phyloP scores from a whole-genome alignment of 345 rosid genomes.

The Lepidium aucheri region DNA sequence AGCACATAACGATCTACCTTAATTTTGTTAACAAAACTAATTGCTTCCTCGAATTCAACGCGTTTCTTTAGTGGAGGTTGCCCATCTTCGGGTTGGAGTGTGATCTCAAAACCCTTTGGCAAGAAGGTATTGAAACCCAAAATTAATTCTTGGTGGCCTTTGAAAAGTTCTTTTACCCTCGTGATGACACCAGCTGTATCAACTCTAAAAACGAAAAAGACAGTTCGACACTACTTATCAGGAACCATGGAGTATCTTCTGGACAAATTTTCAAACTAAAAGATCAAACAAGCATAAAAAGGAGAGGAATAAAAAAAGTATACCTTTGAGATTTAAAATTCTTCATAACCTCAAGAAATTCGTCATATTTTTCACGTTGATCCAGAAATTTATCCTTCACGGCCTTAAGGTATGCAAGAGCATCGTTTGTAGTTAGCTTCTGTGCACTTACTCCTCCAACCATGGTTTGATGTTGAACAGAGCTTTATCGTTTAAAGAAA shows the following conservation, averaged over 20 bases:
- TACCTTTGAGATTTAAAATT: slow-evolving; percentile 88
- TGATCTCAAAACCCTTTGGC: slow-evolving; percentile 87
- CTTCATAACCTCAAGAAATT: slow-evolving; percentile 87
- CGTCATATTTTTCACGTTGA: slow-evolving; percentile 70
- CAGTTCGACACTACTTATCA: neutral
- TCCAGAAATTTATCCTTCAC: slow-evolving; percentile 74
- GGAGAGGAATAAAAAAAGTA: neutral
- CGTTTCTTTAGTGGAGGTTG: slow-evolving; percentile 65
- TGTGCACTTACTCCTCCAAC: slow-evolving; percentile 36
- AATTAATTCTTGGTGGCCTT: slow-evolving; percentile 73
- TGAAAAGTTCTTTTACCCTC: slow-evolving; percentile 80
- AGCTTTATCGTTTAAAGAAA: slow-evolving; percentile 32
- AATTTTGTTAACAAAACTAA: slow-evolving; percentile 84
- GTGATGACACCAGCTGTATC: slow-evolving; percentile 84
- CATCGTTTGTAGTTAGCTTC: slow-evolving; percentile 76
- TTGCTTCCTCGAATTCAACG: slow-evolving; percentile 86
- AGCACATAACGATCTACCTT: slow-evolving; percentile 37
- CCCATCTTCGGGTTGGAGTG: slow-evolving; percentile 59
- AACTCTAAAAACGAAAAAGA: slow-evolving; percentile 35
- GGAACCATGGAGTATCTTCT: neutral
- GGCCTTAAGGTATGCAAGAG: slow-evolving; percentile 80
- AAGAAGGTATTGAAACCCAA: slow-evolving; percentile 90
- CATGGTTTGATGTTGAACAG: slow-evolving; percentile 47
- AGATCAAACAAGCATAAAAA: neutral
- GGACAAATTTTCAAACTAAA: neutral